Evolutionary conservation across 371 early-diverging fungal genomes (phyloP).

Genomic region (Thermomucor indicae-seudaticae): DNA sequence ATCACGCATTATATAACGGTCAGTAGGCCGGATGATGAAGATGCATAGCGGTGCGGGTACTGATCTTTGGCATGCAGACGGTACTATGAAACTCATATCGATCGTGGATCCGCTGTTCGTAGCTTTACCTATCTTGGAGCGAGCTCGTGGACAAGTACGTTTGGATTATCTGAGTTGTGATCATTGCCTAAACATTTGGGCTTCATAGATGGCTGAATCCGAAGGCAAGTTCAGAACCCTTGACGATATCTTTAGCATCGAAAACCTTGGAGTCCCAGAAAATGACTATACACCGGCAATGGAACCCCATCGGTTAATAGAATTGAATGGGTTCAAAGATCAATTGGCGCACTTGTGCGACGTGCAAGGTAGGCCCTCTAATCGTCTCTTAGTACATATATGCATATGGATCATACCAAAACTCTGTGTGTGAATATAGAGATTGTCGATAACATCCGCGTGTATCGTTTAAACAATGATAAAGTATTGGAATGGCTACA

Average conservation of each 20-base stretch:
- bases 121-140: background rate
- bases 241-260: constrained; percentile 1
- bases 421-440: background rate
- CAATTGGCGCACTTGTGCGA: constrained; percentile 2
- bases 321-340: background rate
- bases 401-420: background rate
- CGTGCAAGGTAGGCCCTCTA: constrained; percentile 1
- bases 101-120: constrained; percentile 6
- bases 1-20: background rate
- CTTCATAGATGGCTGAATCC: background rate
- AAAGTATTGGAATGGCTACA: constrained; percentile 2
- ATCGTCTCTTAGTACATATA: background rate
- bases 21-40: background rate
- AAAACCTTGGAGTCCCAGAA: too few species aligned
- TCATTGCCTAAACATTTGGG: too few species aligned
- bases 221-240: background rate
- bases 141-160: background rate
- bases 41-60: background rate
- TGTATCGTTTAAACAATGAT: constrained; percentile 4
- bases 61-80: constrained; percentile 1
- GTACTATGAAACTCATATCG: constrained; percentile 3
- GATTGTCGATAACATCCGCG: background rate
- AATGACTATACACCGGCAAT: too few species aligned
- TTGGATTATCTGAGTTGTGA: too few species aligned
- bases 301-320: background rate